Evolutionary conservation across 768 basidiomycete genomes (phyloP).

Genomic region (Tulasnella calospora): DNA sequence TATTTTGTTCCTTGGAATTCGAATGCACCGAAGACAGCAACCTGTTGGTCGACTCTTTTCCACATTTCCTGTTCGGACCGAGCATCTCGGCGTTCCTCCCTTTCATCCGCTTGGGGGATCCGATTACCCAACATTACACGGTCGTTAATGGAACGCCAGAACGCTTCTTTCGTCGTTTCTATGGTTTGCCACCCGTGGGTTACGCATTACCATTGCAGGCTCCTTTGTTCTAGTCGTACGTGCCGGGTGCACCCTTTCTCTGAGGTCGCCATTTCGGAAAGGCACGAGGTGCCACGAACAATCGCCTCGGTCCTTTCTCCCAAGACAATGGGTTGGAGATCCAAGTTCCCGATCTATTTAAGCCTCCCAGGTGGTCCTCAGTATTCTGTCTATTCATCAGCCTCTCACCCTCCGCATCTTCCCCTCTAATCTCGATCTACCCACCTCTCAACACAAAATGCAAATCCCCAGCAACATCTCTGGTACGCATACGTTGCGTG

Average conservation of each 20-base stretch:
- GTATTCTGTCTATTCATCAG: background rate
- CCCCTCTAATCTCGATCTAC: background rate
- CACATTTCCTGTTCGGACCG: background rate
- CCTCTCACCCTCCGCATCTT: background rate
- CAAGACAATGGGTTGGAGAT: background rate
- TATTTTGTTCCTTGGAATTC: constrained; percentile 1
- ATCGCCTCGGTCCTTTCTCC: background rate
- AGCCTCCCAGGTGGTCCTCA: background rate
- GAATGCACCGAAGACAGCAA: background rate
- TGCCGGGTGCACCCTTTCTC: background rate
- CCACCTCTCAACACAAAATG: background rate
- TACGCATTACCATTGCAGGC: background rate
- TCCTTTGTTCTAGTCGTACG: constrained; percentile 1
- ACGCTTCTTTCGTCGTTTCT: background rate
- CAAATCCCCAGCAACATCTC: background rate
- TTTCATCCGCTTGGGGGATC: background rate
- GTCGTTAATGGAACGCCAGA: background rate
- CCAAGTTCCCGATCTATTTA: background rate
- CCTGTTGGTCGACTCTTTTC: background rate
- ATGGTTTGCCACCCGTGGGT: background rate
- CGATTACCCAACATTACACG: background rate
- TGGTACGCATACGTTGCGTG: background rate
- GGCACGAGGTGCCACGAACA: background rate
- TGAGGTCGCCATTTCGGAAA: background rate
- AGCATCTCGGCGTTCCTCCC: background rate